Conservation (phyloP, 2,329 filamentous ascomycete species). For the Phaeosphaeriaceae sp. region DNA sequence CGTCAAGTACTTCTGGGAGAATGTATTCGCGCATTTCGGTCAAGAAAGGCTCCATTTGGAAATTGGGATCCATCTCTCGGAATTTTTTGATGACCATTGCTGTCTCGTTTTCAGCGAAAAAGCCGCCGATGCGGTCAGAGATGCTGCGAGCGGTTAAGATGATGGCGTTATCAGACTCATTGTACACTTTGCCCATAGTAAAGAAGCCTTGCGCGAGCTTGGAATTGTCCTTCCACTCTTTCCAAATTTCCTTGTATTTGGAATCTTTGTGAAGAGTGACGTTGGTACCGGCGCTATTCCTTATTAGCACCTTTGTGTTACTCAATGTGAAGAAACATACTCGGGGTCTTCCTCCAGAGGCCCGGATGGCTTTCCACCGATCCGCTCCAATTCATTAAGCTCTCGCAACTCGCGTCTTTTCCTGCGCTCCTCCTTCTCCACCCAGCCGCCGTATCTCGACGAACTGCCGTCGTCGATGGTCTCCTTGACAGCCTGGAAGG, state of each 20-base stretch:
- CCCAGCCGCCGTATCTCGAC: conserved; percentile 93
- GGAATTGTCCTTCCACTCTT: conserved; percentile 89
- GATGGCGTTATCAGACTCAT: conserved; percentile 96
- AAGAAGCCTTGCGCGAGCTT: conserved; percentile 89
- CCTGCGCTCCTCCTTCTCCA: conserved; percentile 92
- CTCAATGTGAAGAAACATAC: conserved; percentile 62
- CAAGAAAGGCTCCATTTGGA: conserved; percentile 94
- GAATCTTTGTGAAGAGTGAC: conserved; percentile 96
- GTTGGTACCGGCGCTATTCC: conserved; percentile 83
- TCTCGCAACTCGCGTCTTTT: conserved; percentile 78
- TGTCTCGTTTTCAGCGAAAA: conserved; percentile 98
- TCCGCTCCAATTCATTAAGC: conserved; percentile 61
- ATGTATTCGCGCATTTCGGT: conserved; percentile 98
- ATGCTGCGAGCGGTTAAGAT: conserved; percentile 93
- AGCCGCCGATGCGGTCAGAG: conserved; percentile 88
- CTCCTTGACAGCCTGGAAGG: conserved; percentile 90
- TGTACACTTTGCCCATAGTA: conserved; percentile 82
- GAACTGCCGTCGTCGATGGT: conserved; percentile 97
- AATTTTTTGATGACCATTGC: conserved; percentile 98
- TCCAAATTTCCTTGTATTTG: conserved; percentile 98
- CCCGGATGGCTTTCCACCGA: conserved; percentile 58
- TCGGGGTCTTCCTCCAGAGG: conserved; percentile 82
- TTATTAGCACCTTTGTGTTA: conserved; percentile 12
- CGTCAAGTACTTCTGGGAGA: conserved; percentile 93
- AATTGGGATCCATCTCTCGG: conserved; percentile 90